A percentile compares a stretch with the other conserved stretches of the same genome.
Conservation (phyloP, 2,329 filamentous ascomycete genomes). For the Diaporthe amygdali region DNA sequence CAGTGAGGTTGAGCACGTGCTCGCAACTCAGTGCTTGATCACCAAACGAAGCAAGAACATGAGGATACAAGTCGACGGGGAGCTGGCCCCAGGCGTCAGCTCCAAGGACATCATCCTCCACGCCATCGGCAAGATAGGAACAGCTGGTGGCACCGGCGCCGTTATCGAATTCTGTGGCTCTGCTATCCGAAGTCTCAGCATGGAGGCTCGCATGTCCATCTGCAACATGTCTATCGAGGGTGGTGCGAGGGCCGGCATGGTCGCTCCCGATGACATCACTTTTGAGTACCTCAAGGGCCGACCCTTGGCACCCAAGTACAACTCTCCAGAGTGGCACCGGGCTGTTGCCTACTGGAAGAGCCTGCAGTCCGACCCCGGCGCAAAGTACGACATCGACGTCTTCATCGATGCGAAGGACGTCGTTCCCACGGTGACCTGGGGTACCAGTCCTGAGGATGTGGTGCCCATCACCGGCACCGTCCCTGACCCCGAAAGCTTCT, state of each 20-base stretch:
- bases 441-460: constrained; percentile 94
- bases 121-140: constrained; percentile 92
- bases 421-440: constrained; percentile 92
- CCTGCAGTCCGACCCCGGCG: constrained; percentile 83
- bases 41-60: constrained; percentile 98
- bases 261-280: constrained; percentile 91
- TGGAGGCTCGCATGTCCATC: constrained; percentile 98
- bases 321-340: constrained; percentile 87
- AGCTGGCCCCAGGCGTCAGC: constrained; percentile 87
- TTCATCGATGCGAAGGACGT: constrained; percentile 94
- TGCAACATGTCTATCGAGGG: constrained; percentile 99
- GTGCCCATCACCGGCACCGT: constrained; percentile 93
- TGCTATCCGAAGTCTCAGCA: constrained; percentile 85
- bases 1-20: constrained; percentile 96
- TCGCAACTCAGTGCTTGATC: constrained; percentile 94
- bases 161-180: constrained; percentile 99
- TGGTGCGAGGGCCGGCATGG: constrained; percentile 94
- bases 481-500: constrained; percentile 86
- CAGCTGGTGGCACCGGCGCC: constrained; percentile 89
- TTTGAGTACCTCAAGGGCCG: constrained; percentile 94
- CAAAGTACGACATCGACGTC: constrained; percentile 88
- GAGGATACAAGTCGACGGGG: constrained; percentile 93
- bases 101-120: constrained; percentile 96
- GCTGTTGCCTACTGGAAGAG: constrained; percentile 88
- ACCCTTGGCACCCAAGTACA: constrained; percentile 84